Base-by-base conservation (phyloP, 148 eudicot genomes). In the Chenopodium quinoa region DNA sequence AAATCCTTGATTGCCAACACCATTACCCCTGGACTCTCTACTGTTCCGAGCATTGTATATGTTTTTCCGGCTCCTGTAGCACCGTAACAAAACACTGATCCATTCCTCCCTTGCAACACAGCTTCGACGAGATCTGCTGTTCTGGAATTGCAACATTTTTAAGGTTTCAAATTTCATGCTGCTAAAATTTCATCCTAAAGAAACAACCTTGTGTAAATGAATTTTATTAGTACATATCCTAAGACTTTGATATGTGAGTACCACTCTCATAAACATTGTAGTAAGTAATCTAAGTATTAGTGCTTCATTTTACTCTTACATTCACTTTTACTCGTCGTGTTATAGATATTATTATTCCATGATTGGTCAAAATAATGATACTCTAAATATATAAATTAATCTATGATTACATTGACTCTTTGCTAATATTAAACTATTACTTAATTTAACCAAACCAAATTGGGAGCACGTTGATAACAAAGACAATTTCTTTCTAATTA, bases 41-140 rank as follows among this genome's bases (percentile, higher is more conserved):
- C 83, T 17, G 93, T 91, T 20, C 98, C 97, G 19, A 94, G 88
- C 98, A 94, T 94, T 40, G 97, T 94, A 84, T 90, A 91, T 4
- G 98, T 94, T 77, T 94, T 94, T 9, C 98, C 98, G 9, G 98
- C 98, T 75, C 98, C 97, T 11, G 98, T 94, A 2, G 98, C 98
- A 1, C 97, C 98, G 71, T 94, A 94, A 82, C 98, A 92, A 88
- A 92, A 92, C 12, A 94, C 97, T 58, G 98, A 90, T 7, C 97
- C 98, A 82, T 94, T 94, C 78, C 93, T 88, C 69, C 97, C 98
- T 82, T 90, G 90, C 75, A 94, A 85, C 84, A 94, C 97, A 16
- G 94, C 90, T 89, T 91, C 97, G 25, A 94, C 94, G 7, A 94
- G 90, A 71, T 92, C 94, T 71, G 97, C 88, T 14, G 98, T 94